Evolutionary conservation across 768 basidiomycete species (phyloP).

Genomic region (Lactarius psammicola): DNA sequence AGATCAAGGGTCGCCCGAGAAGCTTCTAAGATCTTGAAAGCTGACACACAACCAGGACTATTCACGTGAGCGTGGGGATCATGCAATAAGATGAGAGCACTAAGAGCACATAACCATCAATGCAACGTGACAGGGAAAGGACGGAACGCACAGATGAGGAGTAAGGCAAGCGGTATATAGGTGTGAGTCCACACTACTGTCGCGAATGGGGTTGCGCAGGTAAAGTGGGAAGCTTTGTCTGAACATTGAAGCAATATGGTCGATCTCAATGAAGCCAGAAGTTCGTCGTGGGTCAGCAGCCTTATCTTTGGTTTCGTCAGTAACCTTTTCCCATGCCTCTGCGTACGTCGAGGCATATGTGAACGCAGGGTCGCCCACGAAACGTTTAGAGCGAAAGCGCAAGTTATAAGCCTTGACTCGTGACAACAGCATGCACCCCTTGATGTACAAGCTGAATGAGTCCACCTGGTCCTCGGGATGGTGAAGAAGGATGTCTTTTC

Average conservation of each 20-base stretch:
- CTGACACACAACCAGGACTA: conserved; percentile 60
- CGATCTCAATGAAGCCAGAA: conserved; percentile 34
- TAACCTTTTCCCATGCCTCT: conserved; percentile 23
- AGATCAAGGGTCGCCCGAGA: conserved; percentile 66
- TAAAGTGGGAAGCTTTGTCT: conserved; percentile 33
- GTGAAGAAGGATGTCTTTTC: conserved; percentile 53
- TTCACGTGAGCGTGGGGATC: conserved; percentile 71
- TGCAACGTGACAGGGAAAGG: conserved; percentile 33
- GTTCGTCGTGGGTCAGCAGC: conserved; percentile 35
- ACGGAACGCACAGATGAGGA: conserved; percentile 35
- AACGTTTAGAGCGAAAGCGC: conserved; percentile 60
- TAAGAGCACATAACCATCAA: conserved; percentile 32
- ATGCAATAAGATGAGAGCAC: conserved; percentile 67
- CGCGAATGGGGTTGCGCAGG: conserved; percentile 37
- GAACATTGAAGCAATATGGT: conserved; percentile 33
- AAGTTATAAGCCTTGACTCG: conserved; percentile 62
- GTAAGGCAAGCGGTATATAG: conserved; percentile 31
- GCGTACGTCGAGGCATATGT: conserved; percentile 33
- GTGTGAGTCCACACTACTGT: conserved; percentile 43
- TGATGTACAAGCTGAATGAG: conserved; percentile 70
- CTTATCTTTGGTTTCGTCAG: conserved; percentile 9
- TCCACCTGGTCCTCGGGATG: conserved; percentile 65
- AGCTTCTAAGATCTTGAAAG: conserved; percentile 64
- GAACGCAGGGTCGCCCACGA: conserved; percentile 54
- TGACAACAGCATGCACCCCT: conserved; percentile 63